Evolutionary conservation across 768 basidiomycete species (phyloP).

Genomic region (Heimioporus sp.): DNA sequence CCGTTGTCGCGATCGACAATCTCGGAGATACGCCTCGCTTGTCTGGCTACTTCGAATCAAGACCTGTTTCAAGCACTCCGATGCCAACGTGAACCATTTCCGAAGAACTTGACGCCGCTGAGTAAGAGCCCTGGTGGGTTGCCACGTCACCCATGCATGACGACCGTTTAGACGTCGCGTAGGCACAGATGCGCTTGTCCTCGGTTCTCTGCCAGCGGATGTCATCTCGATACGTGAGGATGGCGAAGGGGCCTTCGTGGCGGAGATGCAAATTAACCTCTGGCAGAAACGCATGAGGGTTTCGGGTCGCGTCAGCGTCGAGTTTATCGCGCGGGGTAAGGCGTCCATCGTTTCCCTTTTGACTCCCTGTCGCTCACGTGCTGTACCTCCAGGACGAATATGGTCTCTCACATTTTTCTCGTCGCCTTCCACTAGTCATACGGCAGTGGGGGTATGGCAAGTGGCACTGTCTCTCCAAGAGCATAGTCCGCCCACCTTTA

Average conservation of each 20-base stretch:
- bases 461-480: slow-evolving; percentile 51
- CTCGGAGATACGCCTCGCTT: slow-evolving; percentile 65
- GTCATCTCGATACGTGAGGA: slow-evolving; percentile 52
- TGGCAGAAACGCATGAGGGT: slow-evolving; percentile 76
- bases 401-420: slow-evolving; percentile 27
- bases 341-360: neutral
- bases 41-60: slow-evolving; percentile 38
- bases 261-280: slow-evolving; percentile 40
- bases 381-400: slow-evolving; percentile 19
- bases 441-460: slow-evolving; percentile 32
- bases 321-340: slow-evolving; percentile 63
- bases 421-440: slow-evolving; percentile 1
- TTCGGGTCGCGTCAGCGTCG: slow-evolving; percentile 48
- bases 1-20: slow-evolving; percentile 43
- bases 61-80: slow-evolving; percentile 25
- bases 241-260: slow-evolving; percentile 53
- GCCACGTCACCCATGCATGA: too few species aligned
- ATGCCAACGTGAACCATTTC: slow-evolving; percentile 10
- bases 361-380: neutral
- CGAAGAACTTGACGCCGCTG: slow-evolving; percentile 8
- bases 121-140: slow-evolving; percentile 13
- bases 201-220: slow-evolving; percentile 48
- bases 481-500: slow-evolving; percentile 55
- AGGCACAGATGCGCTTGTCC: slow-evolving; percentile 49
- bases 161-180: neutral